Evolutionary conservation across 371 early-diverging fungal species (phyloP), one percentile per base, ranked within the genome.

Genomic region (Mucor piriformis): DNA sequence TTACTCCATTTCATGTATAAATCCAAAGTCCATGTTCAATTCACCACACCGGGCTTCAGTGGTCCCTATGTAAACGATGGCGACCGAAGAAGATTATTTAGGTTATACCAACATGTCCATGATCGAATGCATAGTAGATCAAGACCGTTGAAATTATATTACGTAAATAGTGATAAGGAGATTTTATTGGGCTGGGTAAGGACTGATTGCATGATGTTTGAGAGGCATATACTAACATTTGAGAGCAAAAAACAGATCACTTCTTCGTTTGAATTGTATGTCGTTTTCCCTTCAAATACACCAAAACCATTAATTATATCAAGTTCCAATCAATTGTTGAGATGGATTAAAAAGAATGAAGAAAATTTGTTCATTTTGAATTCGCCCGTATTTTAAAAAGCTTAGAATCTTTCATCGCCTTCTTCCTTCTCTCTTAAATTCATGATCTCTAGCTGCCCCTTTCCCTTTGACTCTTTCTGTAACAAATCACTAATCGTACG

Each of bases 401-500:
- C 13, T 37, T 37, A 37, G 38, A 37, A 88, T 23, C 82, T 77
- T 61, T 90, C 92, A 60, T 94, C 96, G 3, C 90, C 92, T 54
- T 93, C 94, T 47, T 85, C 87, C 29, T 85, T 85, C 60, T 95
- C 92, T 58, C 87, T 83, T 46, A 96, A 72, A 61, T 81, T 92
- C 71, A 96, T 81, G 53, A 97, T 84, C 61, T 93, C 96, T 29
- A 96, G 62, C 57, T 89, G 87, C 25, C 95, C 96, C 46, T 88
- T 83, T 49, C 95, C 97, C 62, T 89, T 93, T 24, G 91, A 87
- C 66, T 95, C 95, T 8, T 75, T 64, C 54, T 87, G 84, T 60
- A 98, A 63, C 51, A 94, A 64, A 37, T 96, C 96, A 37, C 81
- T 86, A 37, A 98, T 82, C 2, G 70, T 70, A 42, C 95, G 81